Evolutionary conservation across 1,284 basidiomycete genomes (phyloP).

Genomic region (Tilletia indica): DNA sequence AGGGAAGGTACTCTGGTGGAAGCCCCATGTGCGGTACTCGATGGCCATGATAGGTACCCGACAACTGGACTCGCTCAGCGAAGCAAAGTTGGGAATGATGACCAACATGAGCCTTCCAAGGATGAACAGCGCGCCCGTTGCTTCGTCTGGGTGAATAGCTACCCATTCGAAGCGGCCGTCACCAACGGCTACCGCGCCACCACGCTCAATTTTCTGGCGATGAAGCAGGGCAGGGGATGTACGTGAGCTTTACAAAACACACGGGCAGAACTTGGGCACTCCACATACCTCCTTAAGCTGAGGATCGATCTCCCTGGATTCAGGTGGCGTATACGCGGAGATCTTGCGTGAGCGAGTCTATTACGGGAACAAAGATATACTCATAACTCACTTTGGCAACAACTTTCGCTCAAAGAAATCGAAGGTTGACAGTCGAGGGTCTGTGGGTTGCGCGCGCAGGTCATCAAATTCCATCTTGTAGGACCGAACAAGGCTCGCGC

Average conservation of each 20-base stretch:
- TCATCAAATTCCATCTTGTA: neutral
- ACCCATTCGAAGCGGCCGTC: neutral
- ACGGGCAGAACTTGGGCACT: too few relatives aligned
- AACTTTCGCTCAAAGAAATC: neutral
- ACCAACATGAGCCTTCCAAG: neutral
- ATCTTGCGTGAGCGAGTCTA: neutral
- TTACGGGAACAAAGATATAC: neutral
- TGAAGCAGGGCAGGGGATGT: too few relatives aligned
- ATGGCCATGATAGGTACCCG: neutral
- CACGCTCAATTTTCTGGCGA: neutral
- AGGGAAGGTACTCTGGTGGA: neutral
- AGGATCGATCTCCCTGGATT: neutral
- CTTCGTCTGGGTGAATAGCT: constrained; percentile 13
- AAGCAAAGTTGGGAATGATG: constrained; percentile 13
- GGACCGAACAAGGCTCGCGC: neutral
- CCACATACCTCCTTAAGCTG: neutral
- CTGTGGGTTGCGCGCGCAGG: neutral
- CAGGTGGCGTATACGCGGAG: neutral
- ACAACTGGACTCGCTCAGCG: constrained; percentile 5
- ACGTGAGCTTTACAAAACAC: too few relatives aligned
- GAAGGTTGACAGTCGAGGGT: neutral
- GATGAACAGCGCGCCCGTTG: neutral
- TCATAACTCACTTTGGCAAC: neutral
- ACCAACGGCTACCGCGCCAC: neutral
- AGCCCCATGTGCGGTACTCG: neutral